Evolutionary conservation across 768 basidiomycete genomes (phyloP), one percentile per base, ranked within the genome.

Genomic region (Mycena leptocephala): DNA sequence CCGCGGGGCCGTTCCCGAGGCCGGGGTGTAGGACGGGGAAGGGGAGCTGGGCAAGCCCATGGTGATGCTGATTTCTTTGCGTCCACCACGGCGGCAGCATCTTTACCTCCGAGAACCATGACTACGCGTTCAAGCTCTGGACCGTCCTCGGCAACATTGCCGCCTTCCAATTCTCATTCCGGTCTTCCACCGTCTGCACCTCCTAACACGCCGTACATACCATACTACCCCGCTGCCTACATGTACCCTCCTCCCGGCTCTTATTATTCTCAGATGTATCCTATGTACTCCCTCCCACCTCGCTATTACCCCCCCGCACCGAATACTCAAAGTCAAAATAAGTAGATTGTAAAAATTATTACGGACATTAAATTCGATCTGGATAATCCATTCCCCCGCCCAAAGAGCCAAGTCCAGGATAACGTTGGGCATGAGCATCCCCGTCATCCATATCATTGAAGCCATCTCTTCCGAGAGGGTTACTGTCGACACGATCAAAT

Each of bases 371-470:
- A 7, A 55, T 35, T 28, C 24, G 3, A 46, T 70, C 68, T n/a
- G 56, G 14, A 59, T 70, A 59, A 26, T 70, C 68, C 39, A 70
- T 41, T 9, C 68, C 68, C 30, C 68, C 68, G 11, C 68, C 68
- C 22, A 70, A 46, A 13, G 68, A 41, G 32, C 68, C 68, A 70
- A 70, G 68, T 16, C 68, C 68, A 2, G 68, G 68, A 33, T 58
- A 70, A 4, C 55, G 56, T 18, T 70, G 68, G n/a, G 39, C 35
- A 24, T 70, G 68, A 70, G 68, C 28, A 46, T 70, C 68, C 2
- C 68, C 68, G 30, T 70, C 68, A 24, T 70, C 68, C 11, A 35
- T 59, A 33, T 70, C 66, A 41, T 53, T 30, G 13, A 68, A 68
- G 3, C 53, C 66, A 41, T 68, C 66, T 30, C 66, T 37, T 16